Conservation (phyloP, 148 eudicot genomes). For the Silene conica region DNA sequence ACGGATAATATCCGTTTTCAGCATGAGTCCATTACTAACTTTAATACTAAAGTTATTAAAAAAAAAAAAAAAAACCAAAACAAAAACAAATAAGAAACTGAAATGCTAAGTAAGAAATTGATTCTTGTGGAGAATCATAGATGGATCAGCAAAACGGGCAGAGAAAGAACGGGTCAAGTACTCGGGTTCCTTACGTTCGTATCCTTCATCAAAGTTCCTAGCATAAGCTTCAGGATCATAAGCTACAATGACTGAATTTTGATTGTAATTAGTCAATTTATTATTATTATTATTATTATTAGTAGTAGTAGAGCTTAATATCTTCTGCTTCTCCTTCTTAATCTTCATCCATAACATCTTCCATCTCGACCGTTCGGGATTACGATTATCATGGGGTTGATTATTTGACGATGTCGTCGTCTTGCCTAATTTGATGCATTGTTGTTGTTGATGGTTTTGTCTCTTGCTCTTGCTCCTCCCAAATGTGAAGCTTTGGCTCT, state of each 20-base stretch:
- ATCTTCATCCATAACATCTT: slow-evolving; percentile 42
- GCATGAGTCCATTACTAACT: too few species aligned
- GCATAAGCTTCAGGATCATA: slow-evolving; percentile 51
- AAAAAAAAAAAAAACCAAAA: neutral
- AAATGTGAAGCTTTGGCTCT: slow-evolving; percentile 42
- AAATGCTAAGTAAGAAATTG: slow-evolving; percentile 9
- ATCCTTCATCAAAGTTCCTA: slow-evolving; percentile 60
- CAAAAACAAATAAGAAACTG: neutral
- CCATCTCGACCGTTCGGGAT: slow-evolving; percentile 32
- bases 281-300: too few species aligned
- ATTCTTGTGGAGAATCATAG: slow-evolving; percentile 23
- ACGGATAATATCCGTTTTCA: too few species aligned
- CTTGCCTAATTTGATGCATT: slow-evolving; percentile 42
- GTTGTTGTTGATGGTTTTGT: slow-evolving; percentile 25
- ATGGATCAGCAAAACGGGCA: slow-evolving; percentile 60
- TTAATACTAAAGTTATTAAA: neutral
- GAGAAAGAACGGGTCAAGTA: slow-evolving; percentile 54
- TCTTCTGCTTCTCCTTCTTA: slow-evolving; percentile 32
- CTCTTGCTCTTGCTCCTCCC: slow-evolving; percentile 29
- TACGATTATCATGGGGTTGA: neutral
- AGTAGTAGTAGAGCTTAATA: slow-evolving; percentile 24
- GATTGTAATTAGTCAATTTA: neutral
- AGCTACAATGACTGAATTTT: slow-evolving; percentile 9
- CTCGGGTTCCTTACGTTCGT: slow-evolving; percentile 38
- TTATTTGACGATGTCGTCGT: slow-evolving; percentile 7